Evolutionary conservation across 2,329 filamentous ascomycete species (phyloP), one percentile per base, ranked within the genome.

Genomic region (Fusarium globosum): DNA sequence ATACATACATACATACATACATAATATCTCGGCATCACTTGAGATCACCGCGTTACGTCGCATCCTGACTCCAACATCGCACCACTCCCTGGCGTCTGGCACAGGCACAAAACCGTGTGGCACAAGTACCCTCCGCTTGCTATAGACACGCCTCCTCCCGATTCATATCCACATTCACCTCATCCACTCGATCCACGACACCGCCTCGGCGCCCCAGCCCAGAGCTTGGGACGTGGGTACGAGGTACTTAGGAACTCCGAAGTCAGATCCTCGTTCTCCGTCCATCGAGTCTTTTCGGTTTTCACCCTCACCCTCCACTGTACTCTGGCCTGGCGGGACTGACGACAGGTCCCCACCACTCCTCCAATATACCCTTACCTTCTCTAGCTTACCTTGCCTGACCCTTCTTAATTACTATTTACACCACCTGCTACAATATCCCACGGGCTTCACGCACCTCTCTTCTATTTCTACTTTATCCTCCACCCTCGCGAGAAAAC

Each of bases 171-270:
- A 65, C 72, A 66, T 69, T 48, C 71, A 70, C 70, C 60, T 65
- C 65, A 62, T 71, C 67, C 76, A 69, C 73, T 77, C 68, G 75
- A 77, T 77, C 75, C 75, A 76, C 73, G 75, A 77, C 74, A 77
- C 75, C 75, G 75, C 75, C 75, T 76, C 75, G 67, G 73, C 72
- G 73, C 73, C 75, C 75, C 72, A 73, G 67, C 65, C 72, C 75
- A 72, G 58, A 66, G 63, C 64, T 76, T 76, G 72, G 71, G 66
- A 76, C 72, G 60, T 73, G 69, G 65, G 72, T 73, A 74, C 72
- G 69, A 75, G 72, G 72, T 75, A 75, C 73, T 63, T 73, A 43
- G 55, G 42, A 57, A 64, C 57, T 63, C 61, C 59, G 49, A 70
- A 73, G 64, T 72, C 61, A 74, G 72, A 74, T 73, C 65, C 69